Percentiles rank a stretch among this genome's conserved stretches.
phyloP scores from a whole-genome alignment of 352 stramenopile genomes.

The Pythium brachiatum region DNA sequence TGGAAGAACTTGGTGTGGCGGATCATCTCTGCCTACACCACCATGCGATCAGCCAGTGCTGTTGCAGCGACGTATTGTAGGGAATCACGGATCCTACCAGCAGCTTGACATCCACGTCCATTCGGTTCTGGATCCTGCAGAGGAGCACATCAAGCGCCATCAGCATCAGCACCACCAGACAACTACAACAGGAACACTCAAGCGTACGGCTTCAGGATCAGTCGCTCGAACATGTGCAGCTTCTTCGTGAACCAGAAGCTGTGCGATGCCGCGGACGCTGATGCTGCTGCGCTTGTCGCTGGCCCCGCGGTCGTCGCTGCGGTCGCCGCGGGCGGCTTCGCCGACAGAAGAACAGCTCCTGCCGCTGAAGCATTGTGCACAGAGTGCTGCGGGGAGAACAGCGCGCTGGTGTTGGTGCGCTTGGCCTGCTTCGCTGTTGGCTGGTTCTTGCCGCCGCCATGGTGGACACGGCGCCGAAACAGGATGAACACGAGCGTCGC shows the following conservation, averaged over 20 bases:
- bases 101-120: conserved; percentile 50
- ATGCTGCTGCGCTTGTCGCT: not conserved
- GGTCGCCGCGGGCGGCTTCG: not conserved
- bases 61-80: not conserved
- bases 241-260: conserved; percentile 25
- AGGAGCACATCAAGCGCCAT: not conserved
- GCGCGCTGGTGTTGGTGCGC: conserved; percentile 10
- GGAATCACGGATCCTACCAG: conserved; percentile 24
- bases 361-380: conserved; percentile 1
- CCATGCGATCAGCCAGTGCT: too few species aligned
- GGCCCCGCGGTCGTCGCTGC: not conserved
- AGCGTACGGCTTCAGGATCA: conserved; percentile 32
- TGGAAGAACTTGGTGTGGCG: conserved; percentile 32
- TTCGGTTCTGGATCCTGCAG: conserved; percentile 37
- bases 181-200: too few species aligned
- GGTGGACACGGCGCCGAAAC: conserved; percentile 19
- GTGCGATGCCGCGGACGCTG: conserved; percentile 2
- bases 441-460: conserved; percentile 4
- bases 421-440: not conserved
- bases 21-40: conserved; percentile 34
- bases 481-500: conserved; percentile 34
- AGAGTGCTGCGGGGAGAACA: conserved; percentile 16
- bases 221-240: conserved; percentile 27
- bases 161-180: not conserved
- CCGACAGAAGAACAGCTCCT: conserved; percentile 10